Evolutionary conservation across 1,139 yeast genomes (phyloP), one percentile per base, ranked within the genome.

Genomic region (Saccharomyces hybrid): DNA sequence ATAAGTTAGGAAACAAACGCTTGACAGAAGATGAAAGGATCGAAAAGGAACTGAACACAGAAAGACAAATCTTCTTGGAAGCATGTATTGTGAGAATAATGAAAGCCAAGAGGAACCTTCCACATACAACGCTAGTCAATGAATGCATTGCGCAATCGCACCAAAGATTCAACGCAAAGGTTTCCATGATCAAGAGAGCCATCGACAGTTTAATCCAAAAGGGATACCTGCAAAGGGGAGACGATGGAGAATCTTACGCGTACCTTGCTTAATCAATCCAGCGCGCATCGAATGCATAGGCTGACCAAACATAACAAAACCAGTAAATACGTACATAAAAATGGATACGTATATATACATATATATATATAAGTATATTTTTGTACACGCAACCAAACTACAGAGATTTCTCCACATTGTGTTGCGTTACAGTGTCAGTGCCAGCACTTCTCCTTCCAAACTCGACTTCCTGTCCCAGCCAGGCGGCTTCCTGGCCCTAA

Each of bases 31-130:
- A 82, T 46, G 91, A 84, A 52, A 96, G 88, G 59, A 83, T 96
- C 1, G 85, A 82, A 63, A 85, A 85, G 71, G 96, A 90, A 67
- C 82, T 93, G 59, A 90, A 85, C 62, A 93, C 89, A 65, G 88
- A 90, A 57, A 82, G 98, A 64, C 88, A 85, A 74, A 82, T 87
- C 67, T 85, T 85, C 73, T 77, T 93, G 64, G 88, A 90, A 67
- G 96, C 98, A 1, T 88, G 96, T 65, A 89, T 93, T 72, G 99
- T 93, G 49, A 81, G 99, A 65, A 88, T 93, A 65, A 93, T 93
- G 98, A 93, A 93, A 74, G 91, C 96, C 1, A 81, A 97, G 66
- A 87, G 90, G 71, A 78, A 77, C 51, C 76, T 89, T 63, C 82
- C 83, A 59, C 97, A 90, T 68, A 86, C 85, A 51, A 84, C 84